A percentile compares a stretch with the other conserved stretches of the same genome.
Conservation (phyloP, 345 rosid species). For the Salix suchowensis region DNA sequence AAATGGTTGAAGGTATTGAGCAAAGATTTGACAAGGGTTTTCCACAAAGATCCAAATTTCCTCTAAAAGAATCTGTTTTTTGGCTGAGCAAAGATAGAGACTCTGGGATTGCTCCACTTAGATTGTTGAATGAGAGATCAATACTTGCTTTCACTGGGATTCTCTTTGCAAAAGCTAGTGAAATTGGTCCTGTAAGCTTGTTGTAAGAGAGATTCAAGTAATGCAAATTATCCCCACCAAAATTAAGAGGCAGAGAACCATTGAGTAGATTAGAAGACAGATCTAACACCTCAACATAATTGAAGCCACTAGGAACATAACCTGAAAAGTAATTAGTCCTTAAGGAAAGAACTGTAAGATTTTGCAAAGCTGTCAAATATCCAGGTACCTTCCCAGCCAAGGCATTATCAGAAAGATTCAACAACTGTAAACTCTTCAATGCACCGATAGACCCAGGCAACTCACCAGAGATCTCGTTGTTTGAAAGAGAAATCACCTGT, state of each 20-base stretch:
- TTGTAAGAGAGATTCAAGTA: conserved; percentile 75
- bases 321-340: conserved; percentile 61
- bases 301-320: conserved; percentile 48
- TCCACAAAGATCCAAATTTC: conserved; percentile 72
- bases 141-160: conserved; percentile 52
- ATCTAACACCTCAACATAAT: conserved; percentile 53
- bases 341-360: conserved; percentile 62
- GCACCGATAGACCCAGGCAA: conserved; percentile 43
- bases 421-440: conserved; percentile 39
- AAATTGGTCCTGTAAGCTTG: conserved; percentile 55
- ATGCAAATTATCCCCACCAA: conserved; percentile 50
- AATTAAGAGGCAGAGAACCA: conserved; percentile 53
- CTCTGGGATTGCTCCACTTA: conserved; percentile 74
- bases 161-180: conserved; percentile 50
- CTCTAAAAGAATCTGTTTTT: conserved; percentile 48
- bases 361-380: conserved; percentile 41
- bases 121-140: conserved; percentile 80
- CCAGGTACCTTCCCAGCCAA: conserved; percentile 57
- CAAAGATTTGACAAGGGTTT: conserved; percentile 75
- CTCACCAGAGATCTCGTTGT: conserved; percentile 60
- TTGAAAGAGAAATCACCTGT: conserved; percentile 42
- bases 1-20: conserved; percentile 66
- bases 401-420: conserved; percentile 80
- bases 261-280: conserved; percentile 78
- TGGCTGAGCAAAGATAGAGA: conserved; percentile 52